Conservation (phyloP, 2,329 filamentous ascomycete species). For the Cercospora sp. region DNA sequence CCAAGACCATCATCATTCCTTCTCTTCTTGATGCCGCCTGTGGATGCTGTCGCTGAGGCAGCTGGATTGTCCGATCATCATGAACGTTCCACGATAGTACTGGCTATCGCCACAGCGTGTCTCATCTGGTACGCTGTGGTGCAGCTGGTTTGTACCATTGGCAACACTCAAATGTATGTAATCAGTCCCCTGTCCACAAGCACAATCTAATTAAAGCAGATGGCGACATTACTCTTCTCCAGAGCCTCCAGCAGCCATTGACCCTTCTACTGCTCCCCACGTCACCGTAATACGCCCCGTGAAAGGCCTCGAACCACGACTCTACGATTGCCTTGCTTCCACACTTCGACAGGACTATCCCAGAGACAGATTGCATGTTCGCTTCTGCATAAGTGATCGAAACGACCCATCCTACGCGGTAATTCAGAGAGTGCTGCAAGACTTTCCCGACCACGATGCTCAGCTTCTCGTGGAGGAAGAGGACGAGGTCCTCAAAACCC, state of each 20-base stretch:
- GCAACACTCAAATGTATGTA: constrained; percentile 60
- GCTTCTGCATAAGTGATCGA: constrained; percentile 75
- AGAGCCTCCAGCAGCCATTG: constrained; percentile 29
- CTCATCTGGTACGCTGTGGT: constrained; percentile 49
- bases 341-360: constrained; percentile 84
- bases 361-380: constrained; percentile 69
- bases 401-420: constrained; percentile 75
- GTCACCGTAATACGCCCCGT: constrained; percentile 90
- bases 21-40: constrained; percentile 28
- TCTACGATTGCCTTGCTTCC: constrained; percentile 89
- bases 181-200: constrained; percentile 1
- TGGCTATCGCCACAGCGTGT: constrained; percentile 32
- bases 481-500: constrained; percentile 65
- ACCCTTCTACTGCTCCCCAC: constrained; percentile 61
- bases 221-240: constrained; percentile 55
- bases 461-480: constrained; percentile 78
- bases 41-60: constrained; percentile 28
- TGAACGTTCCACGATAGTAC: constrained; percentile 28
- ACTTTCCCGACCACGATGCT: constrained; percentile 72
- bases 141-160: constrained; percentile 57
- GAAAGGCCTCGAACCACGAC: constrained; percentile 83
- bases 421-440: constrained; percentile 67
- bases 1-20: background rate
- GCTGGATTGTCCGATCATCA: constrained; percentile 16
- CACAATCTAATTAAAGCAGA: constrained; percentile 42